phyloP scores from a whole-genome alignment of 2,329 filamentous ascomycete genomes.

The Fusarium ambrosium region DNA sequence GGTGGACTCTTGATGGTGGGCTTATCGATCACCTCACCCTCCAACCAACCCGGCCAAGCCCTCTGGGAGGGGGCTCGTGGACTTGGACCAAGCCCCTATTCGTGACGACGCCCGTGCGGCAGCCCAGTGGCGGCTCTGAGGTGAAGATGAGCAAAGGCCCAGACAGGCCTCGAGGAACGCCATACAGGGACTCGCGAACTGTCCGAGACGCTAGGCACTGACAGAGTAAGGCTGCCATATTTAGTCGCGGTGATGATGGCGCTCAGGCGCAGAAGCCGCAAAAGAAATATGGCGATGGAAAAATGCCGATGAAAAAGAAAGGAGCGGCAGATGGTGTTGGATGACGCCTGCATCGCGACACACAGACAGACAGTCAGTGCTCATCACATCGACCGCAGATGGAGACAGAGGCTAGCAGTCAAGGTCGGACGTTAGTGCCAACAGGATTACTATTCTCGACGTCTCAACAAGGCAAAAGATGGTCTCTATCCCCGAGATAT shows the following conservation, averaged over 20 bases:
- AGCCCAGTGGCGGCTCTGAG: constrained; percentile 29
- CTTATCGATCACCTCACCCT: constrained; percentile 46
- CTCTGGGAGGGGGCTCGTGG: constrained; percentile 25
- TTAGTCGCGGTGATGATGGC: constrained; percentile 14
- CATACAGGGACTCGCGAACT: constrained; percentile 32
- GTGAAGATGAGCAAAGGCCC: constrained; percentile 34
- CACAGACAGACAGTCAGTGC: neutral
- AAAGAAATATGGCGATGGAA: constrained; percentile 25
- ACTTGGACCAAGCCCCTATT: constrained; percentile 41
- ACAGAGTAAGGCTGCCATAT: constrained; percentile 27
- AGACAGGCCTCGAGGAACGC: constrained; percentile 32
- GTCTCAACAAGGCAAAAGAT: constrained; percentile 12
- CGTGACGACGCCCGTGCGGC: constrained; percentile 33
- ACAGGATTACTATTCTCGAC: constrained; percentile 26
- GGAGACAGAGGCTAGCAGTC: constrained; percentile 15
- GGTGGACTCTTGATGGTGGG: constrained; percentile 42
- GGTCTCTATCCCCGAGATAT: constrained; percentile 9
- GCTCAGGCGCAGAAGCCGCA: constrained; percentile 29
- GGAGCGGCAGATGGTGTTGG: constrained; percentile 30
- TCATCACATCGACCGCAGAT: neutral
- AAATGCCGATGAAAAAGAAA: constrained; percentile 35
- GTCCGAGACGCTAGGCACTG: constrained; percentile 23
- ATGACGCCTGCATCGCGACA: constrained; percentile 32
- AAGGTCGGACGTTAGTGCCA: constrained; percentile 18
- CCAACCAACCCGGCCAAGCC: constrained; percentile 25